phyloP scores from a whole-genome alignment of 805 yeast genomes.

The Wickerhamiella australiensis region DNA sequence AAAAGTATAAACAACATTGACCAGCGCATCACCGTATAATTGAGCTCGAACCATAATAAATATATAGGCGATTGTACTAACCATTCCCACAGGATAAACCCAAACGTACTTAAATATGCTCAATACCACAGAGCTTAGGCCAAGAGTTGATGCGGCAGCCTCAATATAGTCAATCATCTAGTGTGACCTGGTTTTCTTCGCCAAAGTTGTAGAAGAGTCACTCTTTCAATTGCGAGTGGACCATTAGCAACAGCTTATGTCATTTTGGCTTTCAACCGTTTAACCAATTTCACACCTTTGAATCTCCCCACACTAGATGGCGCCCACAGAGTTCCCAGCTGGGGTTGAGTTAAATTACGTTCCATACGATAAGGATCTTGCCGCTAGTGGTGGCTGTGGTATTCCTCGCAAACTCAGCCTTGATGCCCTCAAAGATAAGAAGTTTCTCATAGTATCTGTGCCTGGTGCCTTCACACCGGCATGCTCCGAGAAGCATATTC shows the following conservation, averaged over 20 bases:
- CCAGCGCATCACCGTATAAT: constrained; percentile 6
- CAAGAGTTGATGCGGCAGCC: constrained; percentile 1
- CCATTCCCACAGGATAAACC: constrained; percentile 8
- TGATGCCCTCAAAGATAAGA: constrained; percentile 34
- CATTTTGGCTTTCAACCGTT: too few relatives aligned
- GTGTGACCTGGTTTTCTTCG: too few relatives aligned
- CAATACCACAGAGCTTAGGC: constrained; percentile 1
- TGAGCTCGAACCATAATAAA: constrained; percentile 1
- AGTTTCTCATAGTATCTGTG: constrained; percentile 57
- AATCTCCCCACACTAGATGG: background rate
- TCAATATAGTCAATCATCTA: background rate
- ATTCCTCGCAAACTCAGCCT: constrained; percentile 29
- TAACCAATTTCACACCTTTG: background rate
- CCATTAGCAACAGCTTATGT: too few relatives aligned
- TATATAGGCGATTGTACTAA: background rate
- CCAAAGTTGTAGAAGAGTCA: too few relatives aligned
- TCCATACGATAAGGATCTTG: constrained; percentile 27
- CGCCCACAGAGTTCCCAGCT: constrained; percentile 22
- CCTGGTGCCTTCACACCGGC: constrained; percentile 88
- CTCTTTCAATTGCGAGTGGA: too few relatives aligned
- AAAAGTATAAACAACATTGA: constrained; percentile 2
- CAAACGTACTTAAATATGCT: background rate
- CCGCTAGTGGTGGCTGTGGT: constrained; percentile 30
- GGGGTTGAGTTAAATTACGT: constrained; percentile 28
- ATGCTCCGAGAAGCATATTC: constrained; percentile 60